A percentile compares a stretch with the other conserved stretches of the same genome.
Conservation (phyloP, 345 rosid species). For the Dimocarpus longan region DNA sequence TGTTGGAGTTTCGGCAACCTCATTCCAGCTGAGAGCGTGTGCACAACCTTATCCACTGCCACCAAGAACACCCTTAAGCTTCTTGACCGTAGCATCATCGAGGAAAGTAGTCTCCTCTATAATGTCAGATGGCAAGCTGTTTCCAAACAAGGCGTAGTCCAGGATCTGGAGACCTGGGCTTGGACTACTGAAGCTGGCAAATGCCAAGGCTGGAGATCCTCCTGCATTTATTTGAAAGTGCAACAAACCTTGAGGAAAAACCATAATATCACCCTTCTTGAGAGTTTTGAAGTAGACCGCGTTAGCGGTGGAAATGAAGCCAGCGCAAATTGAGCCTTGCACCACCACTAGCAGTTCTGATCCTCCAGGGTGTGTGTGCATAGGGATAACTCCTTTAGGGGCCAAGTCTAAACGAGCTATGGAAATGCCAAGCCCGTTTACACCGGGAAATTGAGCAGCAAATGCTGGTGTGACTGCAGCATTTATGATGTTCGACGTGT, state of each 20-base stretch:
- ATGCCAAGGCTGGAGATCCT: slow-evolving; percentile 43
- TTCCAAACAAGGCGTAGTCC: slow-evolving; percentile 68
- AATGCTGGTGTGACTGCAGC: slow-evolving; percentile 81
- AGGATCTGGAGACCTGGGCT: slow-evolving; percentile 76
- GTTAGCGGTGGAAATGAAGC: slow-evolving; percentile 75
- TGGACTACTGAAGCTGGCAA: slow-evolving; percentile 69
- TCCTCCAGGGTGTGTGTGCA: slow-evolving; percentile 85
- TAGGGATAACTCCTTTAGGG: slow-evolving; percentile 66
- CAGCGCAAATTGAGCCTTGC: slow-evolving; percentile 67
- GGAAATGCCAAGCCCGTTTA: slow-evolving; percentile 80
- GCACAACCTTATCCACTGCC: slow-evolving; percentile 53
- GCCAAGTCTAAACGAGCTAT: slow-evolving; percentile 78
- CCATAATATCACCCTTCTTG: slow-evolving; percentile 63
- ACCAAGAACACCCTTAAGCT: slow-evolving; percentile 86
- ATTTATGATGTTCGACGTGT: slow-evolving; percentile 70
- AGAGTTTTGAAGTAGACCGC: slow-evolving; percentile 57
- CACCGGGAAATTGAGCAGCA: slow-evolving; percentile 53
- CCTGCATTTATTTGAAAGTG: slow-evolving; percentile 78
- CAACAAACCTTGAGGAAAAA: slow-evolving; percentile 73
- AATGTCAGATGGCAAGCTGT: slow-evolving; percentile 60
- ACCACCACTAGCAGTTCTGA: slow-evolving; percentile 59
- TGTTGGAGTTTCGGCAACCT: background rate
- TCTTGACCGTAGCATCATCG: slow-evolving; percentile 66
- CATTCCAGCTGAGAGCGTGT: background rate
- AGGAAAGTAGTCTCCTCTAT: slow-evolving; percentile 63